A percentile compares a stretch with the other conserved stretches of the same genome.
phyloP scores from a whole-genome alignment of 495 filamentous ascomycete genomes.

The Penicillium waksmanii region DNA sequence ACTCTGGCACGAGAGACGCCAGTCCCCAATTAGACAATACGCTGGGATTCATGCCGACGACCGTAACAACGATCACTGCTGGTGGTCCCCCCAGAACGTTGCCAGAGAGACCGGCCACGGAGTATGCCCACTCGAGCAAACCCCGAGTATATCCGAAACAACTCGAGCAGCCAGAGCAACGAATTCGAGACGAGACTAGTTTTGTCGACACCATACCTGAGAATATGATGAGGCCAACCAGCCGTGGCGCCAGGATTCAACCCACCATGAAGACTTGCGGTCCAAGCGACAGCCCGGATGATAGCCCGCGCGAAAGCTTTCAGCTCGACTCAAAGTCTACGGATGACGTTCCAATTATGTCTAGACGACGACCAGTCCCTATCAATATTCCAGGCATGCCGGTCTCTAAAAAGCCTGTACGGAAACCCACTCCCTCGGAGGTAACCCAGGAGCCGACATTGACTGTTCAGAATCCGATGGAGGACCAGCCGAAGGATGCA shows the following conservation, averaged over 20 bases:
- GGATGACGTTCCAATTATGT: conserved; percentile 46
- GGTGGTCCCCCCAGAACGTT: conserved; percentile 24
- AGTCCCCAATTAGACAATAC: conserved; percentile 12
- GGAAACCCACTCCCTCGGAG: conserved; percentile 59
- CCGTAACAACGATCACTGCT: conserved; percentile 46
- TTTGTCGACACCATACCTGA: conserved; percentile 27
- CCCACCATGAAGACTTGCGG: conserved; percentile 48
- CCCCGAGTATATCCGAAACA: conserved; percentile 4
- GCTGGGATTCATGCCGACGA: conserved; percentile 31
- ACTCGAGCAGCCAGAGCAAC: conserved; percentile 16
- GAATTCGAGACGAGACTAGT: conserved; percentile 10
- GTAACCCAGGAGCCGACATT: conserved; percentile 40
- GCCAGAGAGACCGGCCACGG: conserved; percentile 20
- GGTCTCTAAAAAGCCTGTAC: conserved; percentile 48
- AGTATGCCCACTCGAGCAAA: conserved; percentile 7
- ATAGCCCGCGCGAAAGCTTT: conserved; percentile 28
- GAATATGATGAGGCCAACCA: conserved; percentile 31
- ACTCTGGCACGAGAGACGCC: conserved; percentile 8
- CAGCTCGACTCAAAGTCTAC: conserved; percentile 39
- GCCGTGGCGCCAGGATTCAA: not conserved
- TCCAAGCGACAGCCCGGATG: conserved; percentile 44
- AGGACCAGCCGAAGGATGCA: conserved; percentile 56
- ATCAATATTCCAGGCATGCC: conserved; percentile 33
- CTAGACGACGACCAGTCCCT: conserved; percentile 52
- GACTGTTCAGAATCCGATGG: conserved; percentile 60